Base-by-base conservation (phyloP, 768 basidiomycete genomes). In the Suillus paluster region DNA sequence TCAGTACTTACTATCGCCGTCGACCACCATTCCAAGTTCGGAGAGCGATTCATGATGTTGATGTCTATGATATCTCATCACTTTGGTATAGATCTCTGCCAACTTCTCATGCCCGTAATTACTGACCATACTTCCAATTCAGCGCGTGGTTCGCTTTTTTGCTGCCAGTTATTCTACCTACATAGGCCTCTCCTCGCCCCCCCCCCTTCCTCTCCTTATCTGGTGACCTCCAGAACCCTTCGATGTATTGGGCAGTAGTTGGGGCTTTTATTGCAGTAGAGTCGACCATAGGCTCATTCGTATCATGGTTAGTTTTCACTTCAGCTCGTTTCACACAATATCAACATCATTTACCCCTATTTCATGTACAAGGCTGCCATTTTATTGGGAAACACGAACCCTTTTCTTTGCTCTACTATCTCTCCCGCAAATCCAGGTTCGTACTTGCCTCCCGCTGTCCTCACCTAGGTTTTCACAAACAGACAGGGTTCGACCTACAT, bases 371-470 rank as follows among this genome's bases (percentile, higher is more conserved):
- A 90, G 90, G 90, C 68, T 91, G 45, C 90, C 90, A 8, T 89
- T 92, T 70, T 91, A 91, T 69, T 90, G 86, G 85, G 90, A 91
- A 68, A 49, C 84, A 57, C 86, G 90, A 67, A 89, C 86, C n/a
- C 25, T 86, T 4, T 85, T 90, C 70, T 70, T n/a, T 91, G 4
- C 78, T 91, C 27, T 91, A 86, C 77, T 91, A 48, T 75, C 88
- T 10, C 81, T 91, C 19, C 89, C 89, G 8, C 88, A 90, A 75
- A 88, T 83, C 1, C 82, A 89, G 82, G 90, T 86, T 61, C 53
- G 77, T 74, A 38, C 44, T 53, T 36, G 11, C 44, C 33, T 58
- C 12, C 42, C 4, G 45, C 17, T 42, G 46, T 30, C 49, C 25
- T 41, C n/a, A 36, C 17, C 38, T 30, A 49, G 56, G 52, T 68